Conservation (phyloP, 495 filamentous ascomycete genomes). For the Penicillium herquei region DNA sequence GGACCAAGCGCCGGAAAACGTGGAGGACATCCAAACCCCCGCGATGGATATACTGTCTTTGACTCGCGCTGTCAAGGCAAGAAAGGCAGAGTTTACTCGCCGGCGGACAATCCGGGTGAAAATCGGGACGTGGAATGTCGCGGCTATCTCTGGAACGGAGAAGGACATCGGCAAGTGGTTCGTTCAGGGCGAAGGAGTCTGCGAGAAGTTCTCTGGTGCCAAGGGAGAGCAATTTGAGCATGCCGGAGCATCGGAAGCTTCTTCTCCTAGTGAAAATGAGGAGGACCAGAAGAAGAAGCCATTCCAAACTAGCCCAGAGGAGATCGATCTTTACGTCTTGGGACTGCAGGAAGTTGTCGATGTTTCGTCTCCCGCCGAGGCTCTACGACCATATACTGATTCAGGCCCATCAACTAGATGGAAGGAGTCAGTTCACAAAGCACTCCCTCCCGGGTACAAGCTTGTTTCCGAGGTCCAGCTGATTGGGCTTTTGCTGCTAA, state of each 20-base stretch:
- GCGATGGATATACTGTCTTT: constrained; percentile 43
- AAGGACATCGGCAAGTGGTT: constrained; percentile 87
- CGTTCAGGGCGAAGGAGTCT: constrained; percentile 67
- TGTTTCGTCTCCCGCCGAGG: constrained; percentile 65
- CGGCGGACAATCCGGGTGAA: constrained; percentile 73
- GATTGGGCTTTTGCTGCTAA: constrained; percentile 77
- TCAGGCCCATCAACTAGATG: constrained; percentile 67
- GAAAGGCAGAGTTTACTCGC: constrained; percentile 74
- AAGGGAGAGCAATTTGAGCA: constrained; percentile 35
- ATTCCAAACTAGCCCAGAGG: constrained; percentile 38
- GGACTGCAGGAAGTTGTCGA: constrained; percentile 92
- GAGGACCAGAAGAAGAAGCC: constrained; percentile 9
- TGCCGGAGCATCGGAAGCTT: constrained; percentile 3
- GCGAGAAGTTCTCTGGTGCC: constrained; percentile 55
- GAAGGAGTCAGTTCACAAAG: constrained; percentile 69
- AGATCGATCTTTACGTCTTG: constrained; percentile 84
- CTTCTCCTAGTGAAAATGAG: constrained; percentile 1
- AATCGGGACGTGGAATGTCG: constrained; percentile 94
- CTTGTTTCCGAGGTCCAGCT: constrained; percentile 80
- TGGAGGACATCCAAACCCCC: constrained; percentile 20
- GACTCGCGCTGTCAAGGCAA: constrained; percentile 61
- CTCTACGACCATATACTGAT: constrained; percentile 71
- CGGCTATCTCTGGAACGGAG: constrained; percentile 75
- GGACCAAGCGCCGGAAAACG: constrained; percentile 21
- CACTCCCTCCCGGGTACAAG: constrained; percentile 73